phyloP scores from a whole-genome alignment of 2,329 filamentous ascomycete species.

The Nothophoma quercina region DNA sequence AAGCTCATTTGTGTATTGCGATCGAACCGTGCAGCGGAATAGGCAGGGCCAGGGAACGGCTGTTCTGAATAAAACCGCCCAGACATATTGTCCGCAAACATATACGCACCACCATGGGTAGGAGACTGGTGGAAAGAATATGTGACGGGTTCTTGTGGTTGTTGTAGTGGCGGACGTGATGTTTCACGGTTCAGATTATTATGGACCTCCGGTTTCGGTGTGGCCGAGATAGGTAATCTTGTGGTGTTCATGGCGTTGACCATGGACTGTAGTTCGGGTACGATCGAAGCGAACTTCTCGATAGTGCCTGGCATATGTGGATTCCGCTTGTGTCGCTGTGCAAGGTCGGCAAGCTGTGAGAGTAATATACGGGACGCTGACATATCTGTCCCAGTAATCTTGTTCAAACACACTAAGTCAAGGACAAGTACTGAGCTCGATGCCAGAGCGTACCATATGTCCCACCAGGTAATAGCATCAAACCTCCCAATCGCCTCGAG shows the following conservation, averaged over 20 bases:
- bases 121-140: constrained; percentile 34
- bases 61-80: constrained; percentile 34
- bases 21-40: constrained; percentile 34
- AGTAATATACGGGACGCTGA: constrained; percentile 44
- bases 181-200: constrained; percentile 4
- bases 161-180: constrained; percentile 20
- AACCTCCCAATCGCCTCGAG: constrained; percentile 50
- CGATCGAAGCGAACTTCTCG: constrained; percentile 47
- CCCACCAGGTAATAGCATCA: constrained; percentile 52
- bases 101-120: constrained; percentile 38
- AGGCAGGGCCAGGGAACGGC: constrained; percentile 23
- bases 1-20: constrained; percentile 43
- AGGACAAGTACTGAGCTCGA: constrained; percentile 50
- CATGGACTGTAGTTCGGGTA: constrained; percentile 49
- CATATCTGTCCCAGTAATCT: constrained; percentile 24
- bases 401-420: constrained; percentile 45
- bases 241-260: constrained; percentile 33
- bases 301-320: constrained; percentile 50
- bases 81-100: constrained; percentile 38
- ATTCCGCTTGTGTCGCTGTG: constrained; percentile 41
- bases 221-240: constrained; percentile 10
- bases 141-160: constrained; percentile 18
- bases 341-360: constrained; percentile 46
- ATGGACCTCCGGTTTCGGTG: constrained; percentile 6
- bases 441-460: constrained; percentile 52